Percentiles rank a stretch among this genome's conserved stretches.
Evolutionary conservation across 768 basidiomycete species (phyloP).

Genomic region (Suillus subaureus): DNA sequence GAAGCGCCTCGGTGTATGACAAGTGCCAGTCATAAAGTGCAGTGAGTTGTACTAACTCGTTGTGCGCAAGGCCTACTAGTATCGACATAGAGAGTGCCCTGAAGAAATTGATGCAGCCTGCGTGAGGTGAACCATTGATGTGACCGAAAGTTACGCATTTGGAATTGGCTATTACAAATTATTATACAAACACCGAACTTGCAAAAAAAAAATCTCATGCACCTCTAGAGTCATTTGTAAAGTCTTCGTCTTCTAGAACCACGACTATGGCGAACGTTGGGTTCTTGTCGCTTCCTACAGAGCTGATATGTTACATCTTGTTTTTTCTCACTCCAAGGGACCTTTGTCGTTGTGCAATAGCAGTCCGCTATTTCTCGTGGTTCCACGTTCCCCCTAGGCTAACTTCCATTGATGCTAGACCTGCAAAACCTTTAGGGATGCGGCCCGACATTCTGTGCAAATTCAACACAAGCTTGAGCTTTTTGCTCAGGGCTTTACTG

Average conservation of each 20-base stretch:
- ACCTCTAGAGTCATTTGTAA: too few species aligned
- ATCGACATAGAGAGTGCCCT: too few species aligned
- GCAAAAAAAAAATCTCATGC: too few species aligned
- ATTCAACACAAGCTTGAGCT: conserved; percentile 1
- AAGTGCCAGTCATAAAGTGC: too few species aligned
- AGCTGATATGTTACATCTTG: neutral
- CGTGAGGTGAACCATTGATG: too few species aligned
- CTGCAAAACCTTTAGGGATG: neutral
- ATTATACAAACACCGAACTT: too few species aligned
- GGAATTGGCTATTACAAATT: too few species aligned
- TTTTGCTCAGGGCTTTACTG: neutral
- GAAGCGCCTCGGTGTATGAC: too few species aligned
- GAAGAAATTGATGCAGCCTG: too few species aligned
- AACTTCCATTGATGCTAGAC: neutral
- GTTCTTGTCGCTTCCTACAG: neutral
- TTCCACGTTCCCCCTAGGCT: neutral
- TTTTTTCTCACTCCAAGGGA: neutral
- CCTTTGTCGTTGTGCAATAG: neutral
- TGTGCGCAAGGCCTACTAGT: too few species aligned
- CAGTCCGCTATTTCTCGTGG: neutral
- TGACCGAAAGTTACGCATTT: too few species aligned
- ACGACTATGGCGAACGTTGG: neutral
- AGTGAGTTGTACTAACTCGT: too few species aligned
- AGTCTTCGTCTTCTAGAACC: neutral
- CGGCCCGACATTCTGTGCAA: neutral